Conservation (phyloP, 1,139 yeast species). For the Suhomyces bokatorum region DNA sequence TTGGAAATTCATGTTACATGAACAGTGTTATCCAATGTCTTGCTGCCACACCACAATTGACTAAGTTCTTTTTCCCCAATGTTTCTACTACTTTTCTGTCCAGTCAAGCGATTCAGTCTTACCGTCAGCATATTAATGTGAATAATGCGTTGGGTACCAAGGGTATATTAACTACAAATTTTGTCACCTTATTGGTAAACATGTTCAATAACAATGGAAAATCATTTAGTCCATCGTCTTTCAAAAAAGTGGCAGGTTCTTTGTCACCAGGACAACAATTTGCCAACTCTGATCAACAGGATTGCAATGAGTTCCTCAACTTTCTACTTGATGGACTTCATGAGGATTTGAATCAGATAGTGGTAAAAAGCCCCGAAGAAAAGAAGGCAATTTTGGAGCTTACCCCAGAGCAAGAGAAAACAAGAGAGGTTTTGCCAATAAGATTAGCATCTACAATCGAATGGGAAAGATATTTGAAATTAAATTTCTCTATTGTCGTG, state of each 20-base stretch:
- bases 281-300: constrained; percentile 84
- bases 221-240: constrained; percentile 54
- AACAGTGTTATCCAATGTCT: constrained; percentile 89
- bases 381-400: constrained; percentile 48
- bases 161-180: constrained; percentile 76
- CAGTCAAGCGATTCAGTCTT: constrained; percentile 39
- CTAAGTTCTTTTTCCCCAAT: constrained; percentile 42
- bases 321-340: constrained; percentile 83
- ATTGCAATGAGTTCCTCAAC: constrained; percentile 86
- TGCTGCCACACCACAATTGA: constrained; percentile 46
- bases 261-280: constrained; percentile 64
- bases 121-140: constrained; percentile 70
- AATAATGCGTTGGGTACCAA: constrained; percentile 79
- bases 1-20: constrained; percentile 94
- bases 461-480: constrained; percentile 88
- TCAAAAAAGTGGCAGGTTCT: constrained; percentile 66
- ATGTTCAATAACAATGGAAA: constrained; percentile 55
- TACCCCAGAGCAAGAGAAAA: constrained; percentile 72
- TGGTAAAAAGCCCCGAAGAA: constrained; percentile 32
- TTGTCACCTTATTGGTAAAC: constrained; percentile 62
- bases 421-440: constrained; percentile 72
- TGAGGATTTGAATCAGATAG: constrained; percentile 78
- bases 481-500: constrained; percentile 82
- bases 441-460: constrained; percentile 88
- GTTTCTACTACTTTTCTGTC: constrained; percentile 9